Percentiles rank a stretch among this genome's conserved stretches.
Evolutionary conservation across 129 eudicot species (phyloP).

Genomic region (Chrysanthemum makinoi): DNA sequence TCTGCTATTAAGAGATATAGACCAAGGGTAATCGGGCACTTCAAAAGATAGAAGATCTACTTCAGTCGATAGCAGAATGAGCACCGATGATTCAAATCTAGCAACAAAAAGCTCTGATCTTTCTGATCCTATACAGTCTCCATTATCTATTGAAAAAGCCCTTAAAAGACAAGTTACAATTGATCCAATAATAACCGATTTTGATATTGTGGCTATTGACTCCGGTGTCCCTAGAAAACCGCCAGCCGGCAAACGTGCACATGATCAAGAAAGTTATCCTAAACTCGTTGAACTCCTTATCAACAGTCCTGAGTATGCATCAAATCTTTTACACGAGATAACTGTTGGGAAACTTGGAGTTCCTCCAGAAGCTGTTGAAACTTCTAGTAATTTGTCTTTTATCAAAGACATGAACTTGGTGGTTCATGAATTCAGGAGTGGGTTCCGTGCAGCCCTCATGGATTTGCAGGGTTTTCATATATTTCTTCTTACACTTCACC

Average conservation of each 20-base stretch:
- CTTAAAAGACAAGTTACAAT: constrained; percentile 48
- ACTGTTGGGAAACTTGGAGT: constrained; percentile 73
- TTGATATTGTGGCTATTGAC: constrained; percentile 82
- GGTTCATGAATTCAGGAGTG: constrained; percentile 68
- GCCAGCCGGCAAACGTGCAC: constrained; percentile 89
- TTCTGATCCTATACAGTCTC: constrained; percentile 58
- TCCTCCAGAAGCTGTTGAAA: constrained; percentile 45
- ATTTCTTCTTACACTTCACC: constrained; percentile 86
- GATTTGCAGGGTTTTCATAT: constrained; percentile 97
- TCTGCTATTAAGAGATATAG: constrained; percentile 72
- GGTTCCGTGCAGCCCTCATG: constrained; percentile 85
- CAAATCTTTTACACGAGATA: constrained; percentile 69
- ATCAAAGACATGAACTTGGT: constrained; percentile 52
- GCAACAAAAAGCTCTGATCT: constrained; percentile 60
- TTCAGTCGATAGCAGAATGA: constrained; percentile 71
- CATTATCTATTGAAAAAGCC: constrained; percentile 48
- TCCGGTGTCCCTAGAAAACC: constrained; percentile 98
- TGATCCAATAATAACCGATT: constrained; percentile 47
- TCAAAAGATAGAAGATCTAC: constrained; percentile 87
- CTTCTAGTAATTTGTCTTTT: constrained; percentile 27
- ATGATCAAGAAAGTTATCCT: constrained; percentile 84
- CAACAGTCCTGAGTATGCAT: constrained; percentile 80
- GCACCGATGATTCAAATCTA: constrained; percentile 47
- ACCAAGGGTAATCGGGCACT: constrained; percentile 77
- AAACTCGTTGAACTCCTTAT: constrained; percentile 89